Conservation (phyloP, 202 grass and related monocot species). For the Schoenoplectus tabernaemontani region DNA sequence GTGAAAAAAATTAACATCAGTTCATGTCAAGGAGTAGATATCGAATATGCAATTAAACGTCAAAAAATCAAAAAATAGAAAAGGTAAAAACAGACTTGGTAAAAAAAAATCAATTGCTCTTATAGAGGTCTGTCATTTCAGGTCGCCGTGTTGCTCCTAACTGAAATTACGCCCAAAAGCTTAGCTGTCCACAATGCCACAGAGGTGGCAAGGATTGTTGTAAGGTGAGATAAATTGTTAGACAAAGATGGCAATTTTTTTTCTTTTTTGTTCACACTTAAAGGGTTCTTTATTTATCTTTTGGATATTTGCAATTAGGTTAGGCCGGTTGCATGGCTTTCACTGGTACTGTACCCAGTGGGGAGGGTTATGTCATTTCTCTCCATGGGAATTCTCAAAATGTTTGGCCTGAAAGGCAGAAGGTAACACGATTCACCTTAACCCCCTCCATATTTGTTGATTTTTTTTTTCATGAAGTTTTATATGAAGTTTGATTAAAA, state of each 20-base stretch:
- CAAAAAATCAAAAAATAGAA: background rate
- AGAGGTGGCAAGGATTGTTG: conserved; percentile 90
- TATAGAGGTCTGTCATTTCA: conserved; percentile 26
- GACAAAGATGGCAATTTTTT: conserved; percentile 13
- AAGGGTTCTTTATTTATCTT: conserved; percentile 9
- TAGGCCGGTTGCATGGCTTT: conserved; percentile 98
- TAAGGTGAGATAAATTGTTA: conserved; percentile 56
- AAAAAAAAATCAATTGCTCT: background rate
- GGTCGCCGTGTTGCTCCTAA: conserved; percentile 87
- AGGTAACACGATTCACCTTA: conserved; percentile 39
- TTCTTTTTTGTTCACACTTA: conserved; percentile 19
- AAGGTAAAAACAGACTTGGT: background rate
- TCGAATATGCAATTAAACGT: background rate
- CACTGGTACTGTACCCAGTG: conserved; percentile 87
- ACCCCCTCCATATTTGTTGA: background rate
- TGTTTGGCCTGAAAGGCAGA: conserved; percentile 88
- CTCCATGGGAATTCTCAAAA: conserved; percentile 95
- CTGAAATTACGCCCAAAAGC: conserved; percentile 98
- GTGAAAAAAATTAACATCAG: background rate
- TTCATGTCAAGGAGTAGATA: background rate
- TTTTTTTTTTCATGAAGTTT: too few species aligned
- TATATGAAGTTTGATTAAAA: too few species aligned
- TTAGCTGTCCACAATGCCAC: conserved; percentile 91
- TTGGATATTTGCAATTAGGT: conserved; percentile 37
- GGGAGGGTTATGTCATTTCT: conserved; percentile 83